phyloP scores from a whole-genome alignment of 495 filamentous ascomycete genomes.

The Lasiosphaeria ovina region DNA sequence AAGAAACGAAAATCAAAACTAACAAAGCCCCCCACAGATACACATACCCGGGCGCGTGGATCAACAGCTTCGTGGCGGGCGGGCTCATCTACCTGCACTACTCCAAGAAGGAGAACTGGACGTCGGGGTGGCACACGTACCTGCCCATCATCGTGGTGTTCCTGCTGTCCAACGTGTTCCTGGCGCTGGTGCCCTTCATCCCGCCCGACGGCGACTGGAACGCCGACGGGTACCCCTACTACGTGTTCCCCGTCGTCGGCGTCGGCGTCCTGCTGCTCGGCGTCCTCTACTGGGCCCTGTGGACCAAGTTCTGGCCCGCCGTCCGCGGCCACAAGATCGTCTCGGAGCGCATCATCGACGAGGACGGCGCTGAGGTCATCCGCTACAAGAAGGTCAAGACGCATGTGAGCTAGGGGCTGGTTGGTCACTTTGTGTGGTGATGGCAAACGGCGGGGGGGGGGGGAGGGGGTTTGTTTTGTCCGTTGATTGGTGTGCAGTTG shows the following conservation, averaged over 20 bases:
- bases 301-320: constrained; percentile 46
- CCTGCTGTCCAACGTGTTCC: constrained; percentile 49
- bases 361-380: constrained; percentile 48
- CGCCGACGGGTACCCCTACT: constrained; percentile 52
- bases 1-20: neutral
- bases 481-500: no score
- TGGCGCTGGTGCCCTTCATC: constrained; percentile 51
- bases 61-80: constrained; percentile 54
- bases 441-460: no score
- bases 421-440: neutral
- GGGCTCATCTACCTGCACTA: constrained; percentile 48
- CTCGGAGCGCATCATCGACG: constrained; percentile 42
- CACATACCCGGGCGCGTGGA: constrained; percentile 52
- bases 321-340: constrained; percentile 47
- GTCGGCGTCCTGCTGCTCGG: constrained; percentile 47
- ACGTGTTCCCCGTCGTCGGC: constrained; percentile 51
- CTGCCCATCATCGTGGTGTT: constrained; percentile 46
- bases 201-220: constrained; percentile 51
- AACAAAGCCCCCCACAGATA: constrained; percentile 33
- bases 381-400: constrained; percentile 26
- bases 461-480: no score
- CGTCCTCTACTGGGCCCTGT: constrained; percentile 51
- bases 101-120: constrained; percentile 42
- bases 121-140: constrained; percentile 43
- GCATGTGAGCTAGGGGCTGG: neutral